Conservation (phyloP, 139 green algal genomes). For the Dunaliella primolecta region DNA sequence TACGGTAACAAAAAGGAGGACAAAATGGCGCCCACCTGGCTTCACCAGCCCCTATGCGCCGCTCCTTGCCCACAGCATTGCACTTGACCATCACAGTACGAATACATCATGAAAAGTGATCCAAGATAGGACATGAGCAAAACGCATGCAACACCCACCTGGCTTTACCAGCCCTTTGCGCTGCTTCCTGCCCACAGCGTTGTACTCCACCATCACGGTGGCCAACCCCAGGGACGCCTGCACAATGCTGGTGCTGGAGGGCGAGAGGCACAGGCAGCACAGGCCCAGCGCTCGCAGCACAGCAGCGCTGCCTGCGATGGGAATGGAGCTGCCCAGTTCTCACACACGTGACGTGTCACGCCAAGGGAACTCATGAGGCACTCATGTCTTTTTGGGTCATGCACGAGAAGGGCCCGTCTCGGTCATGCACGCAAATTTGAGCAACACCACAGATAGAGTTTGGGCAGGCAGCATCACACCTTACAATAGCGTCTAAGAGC, state of each 20-base stretch:
- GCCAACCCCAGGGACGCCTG: background rate
- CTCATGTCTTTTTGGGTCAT: background rate
- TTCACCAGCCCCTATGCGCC: background rate
- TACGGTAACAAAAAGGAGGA: too few species aligned
- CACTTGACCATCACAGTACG: slow-evolving; percentile 8
- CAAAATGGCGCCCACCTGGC: background rate
- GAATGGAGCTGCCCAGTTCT: too few species aligned
- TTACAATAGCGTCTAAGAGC: too few species aligned
- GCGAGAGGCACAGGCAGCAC: background rate
- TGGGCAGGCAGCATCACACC: background rate
- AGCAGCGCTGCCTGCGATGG: background rate
- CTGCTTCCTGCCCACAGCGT: background rate
- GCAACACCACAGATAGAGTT: background rate
- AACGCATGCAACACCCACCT: slow-evolving; percentile 1
- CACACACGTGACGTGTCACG: too few species aligned
- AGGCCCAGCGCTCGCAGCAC: background rate
- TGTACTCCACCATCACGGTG: slow-evolving; percentile 10
- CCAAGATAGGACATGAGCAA: too few species aligned
- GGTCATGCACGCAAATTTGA: background rate
- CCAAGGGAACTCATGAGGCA: background rate
- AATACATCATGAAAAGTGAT: too few species aligned
- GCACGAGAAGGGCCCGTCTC: background rate
- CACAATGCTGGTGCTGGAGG: background rate
- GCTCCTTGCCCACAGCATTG: background rate
- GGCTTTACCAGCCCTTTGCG: background rate